Conservation (phyloP, 805 yeast genomes). For the Saccharomyces eubayanus region DNA sequence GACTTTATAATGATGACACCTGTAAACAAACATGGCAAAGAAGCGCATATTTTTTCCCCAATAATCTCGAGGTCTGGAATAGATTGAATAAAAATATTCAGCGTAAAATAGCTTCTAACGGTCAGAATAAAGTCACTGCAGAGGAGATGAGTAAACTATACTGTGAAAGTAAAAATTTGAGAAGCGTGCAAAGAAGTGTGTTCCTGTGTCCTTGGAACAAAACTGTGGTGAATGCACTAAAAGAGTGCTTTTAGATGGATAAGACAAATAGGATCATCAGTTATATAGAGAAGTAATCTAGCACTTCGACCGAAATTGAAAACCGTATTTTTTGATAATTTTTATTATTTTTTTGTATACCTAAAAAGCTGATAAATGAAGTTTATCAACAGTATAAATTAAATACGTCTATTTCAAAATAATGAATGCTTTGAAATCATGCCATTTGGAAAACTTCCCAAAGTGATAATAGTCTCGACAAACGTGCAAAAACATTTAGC, state of each 20-base stretch:
- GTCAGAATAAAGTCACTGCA: conserved; percentile 44
- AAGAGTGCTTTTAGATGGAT: conserved; percentile 22
- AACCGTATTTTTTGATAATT: background rate
- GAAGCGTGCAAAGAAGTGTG: conserved; percentile 60
- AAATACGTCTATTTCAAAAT: background rate
- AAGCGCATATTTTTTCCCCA: conserved; percentile 67
- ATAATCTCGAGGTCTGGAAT: conserved; percentile 60
- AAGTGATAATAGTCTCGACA: conserved; percentile 46
- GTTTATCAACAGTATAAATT: background rate
- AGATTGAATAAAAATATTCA: conserved; percentile 50
- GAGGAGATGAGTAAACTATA: conserved; percentile 43
- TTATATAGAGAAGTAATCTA: background rate
- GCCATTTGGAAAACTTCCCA: conserved; percentile 46
- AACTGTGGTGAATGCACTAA: conserved; percentile 25
- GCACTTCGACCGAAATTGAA: background rate
- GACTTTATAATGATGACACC: conserved; percentile 26
- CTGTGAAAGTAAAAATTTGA: conserved; percentile 38
- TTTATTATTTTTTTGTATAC: background rate
- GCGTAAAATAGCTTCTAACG: conserved; percentile 46
- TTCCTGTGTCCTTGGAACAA: conserved; percentile 50
- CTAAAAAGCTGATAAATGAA: background rate
- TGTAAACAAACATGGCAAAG: conserved; percentile 46
- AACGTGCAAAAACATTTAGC: conserved; percentile 43
- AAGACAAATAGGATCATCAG: background rate
- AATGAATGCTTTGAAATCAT: conserved; percentile 5